Evolutionary conservation across 805 yeast genomes (phyloP).

Genomic region (Starmerella sp.): DNA sequence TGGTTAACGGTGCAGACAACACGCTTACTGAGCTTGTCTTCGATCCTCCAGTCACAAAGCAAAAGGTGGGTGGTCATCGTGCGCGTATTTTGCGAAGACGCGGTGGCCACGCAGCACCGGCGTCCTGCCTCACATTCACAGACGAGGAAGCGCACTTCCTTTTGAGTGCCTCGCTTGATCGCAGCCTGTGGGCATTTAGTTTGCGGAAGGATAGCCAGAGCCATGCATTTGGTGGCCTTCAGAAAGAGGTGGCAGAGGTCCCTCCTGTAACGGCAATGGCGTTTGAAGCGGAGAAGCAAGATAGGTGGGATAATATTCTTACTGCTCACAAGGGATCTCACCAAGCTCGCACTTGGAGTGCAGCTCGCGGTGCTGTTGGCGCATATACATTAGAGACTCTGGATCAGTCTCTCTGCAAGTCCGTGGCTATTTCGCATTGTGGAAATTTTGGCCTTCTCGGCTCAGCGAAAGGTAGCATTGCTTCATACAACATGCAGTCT

Average conservation of each 20-base stretch:
- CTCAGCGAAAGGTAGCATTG: slow-evolving; percentile 73
- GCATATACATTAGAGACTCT: slow-evolving; percentile 50
- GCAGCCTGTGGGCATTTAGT: slow-evolving; percentile 82
- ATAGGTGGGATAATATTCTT: slow-evolving; percentile 87
- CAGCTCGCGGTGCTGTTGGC: slow-evolving; percentile 68
- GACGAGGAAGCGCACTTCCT: slow-evolving; percentile 62
- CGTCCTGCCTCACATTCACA: slow-evolving; percentile 63
- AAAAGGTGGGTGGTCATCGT: slow-evolving; percentile 48
- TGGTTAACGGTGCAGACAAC: slow-evolving; percentile 87
- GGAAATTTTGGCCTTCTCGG: slow-evolving; percentile 94
- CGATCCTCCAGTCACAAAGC: slow-evolving; percentile 71
- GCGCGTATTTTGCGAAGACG: slow-evolving; percentile 87
- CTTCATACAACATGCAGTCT: slow-evolving; percentile 80
- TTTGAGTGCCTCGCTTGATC: slow-evolving; percentile 76
- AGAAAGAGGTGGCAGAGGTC: slow-evolving; percentile 38
- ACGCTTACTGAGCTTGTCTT: slow-evolving; percentile 80
- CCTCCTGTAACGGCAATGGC: slow-evolving; percentile 66
- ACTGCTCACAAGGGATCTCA: slow-evolving; percentile 78
- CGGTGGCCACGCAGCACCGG: slow-evolving; percentile 96
- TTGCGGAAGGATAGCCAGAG: slow-evolving; percentile 93
- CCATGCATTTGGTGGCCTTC: slow-evolving; percentile 78
- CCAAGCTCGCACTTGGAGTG: slow-evolving; percentile 86
- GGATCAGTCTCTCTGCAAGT: slow-evolving; percentile 66
- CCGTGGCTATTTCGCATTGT: slow-evolving; percentile 76
- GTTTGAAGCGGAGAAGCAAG: slow-evolving; percentile 61